phyloP scores from a whole-genome alignment of 164 flowering plant genomes.

The Nymphaea thermarum region DNA sequence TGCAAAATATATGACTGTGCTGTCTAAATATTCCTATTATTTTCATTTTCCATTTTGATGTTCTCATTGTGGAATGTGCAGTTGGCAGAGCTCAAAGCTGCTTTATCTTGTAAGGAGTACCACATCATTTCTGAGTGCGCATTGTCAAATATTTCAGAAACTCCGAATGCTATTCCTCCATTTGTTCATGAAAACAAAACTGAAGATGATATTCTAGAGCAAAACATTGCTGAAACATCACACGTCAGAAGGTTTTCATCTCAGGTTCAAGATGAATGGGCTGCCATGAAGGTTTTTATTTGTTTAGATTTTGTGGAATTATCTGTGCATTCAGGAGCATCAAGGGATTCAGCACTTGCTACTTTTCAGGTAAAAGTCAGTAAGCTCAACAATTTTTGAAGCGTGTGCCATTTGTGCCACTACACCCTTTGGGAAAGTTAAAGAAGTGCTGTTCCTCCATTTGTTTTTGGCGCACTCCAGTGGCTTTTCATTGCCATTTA shows the following conservation, averaged over 20 bases:
- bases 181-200: slow-evolving; percentile 17
- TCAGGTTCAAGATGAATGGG: slow-evolving; percentile 32
- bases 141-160: slow-evolving; percentile 66
- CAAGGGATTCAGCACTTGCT: slow-evolving; percentile 72
- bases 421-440: no score
- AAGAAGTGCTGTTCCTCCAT: no score
- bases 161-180: slow-evolving; percentile 50
- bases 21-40: no score
- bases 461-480: no score
- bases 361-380: slow-evolving; percentile 59
- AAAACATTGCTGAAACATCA: slow-evolving; percentile 12
- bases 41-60: background rate
- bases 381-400: no score
- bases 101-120: slow-evolving; percentile 72
- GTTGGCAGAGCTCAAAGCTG: slow-evolving; percentile 74
- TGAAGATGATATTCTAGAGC: slow-evolving; percentile 15
- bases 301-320: slow-evolving; percentile 53
- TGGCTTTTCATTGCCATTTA: no score
- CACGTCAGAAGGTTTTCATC: slow-evolving; percentile 3
- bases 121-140: slow-evolving; percentile 89
- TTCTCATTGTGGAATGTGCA: slow-evolving; percentile 14
- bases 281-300: slow-evolving; percentile 49
- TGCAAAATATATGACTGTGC: no score
- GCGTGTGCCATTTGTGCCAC: no score
- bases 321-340: slow-evolving; percentile 47